These are phyloP conservation scores for Gastrolobium bilobum DNA, from an alignment of 306 rosid species.

Conservation along the genomic window DNA sequence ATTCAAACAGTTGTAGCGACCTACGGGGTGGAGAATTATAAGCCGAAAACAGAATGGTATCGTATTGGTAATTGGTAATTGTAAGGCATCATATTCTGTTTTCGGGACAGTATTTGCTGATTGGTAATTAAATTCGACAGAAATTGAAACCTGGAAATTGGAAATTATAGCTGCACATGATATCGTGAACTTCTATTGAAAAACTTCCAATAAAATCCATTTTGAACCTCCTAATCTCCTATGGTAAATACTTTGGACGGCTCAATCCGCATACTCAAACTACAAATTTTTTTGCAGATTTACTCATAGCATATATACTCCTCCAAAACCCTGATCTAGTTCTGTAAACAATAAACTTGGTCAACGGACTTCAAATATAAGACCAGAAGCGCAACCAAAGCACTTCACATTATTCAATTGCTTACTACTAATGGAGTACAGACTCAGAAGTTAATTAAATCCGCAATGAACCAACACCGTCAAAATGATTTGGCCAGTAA, in stretches of 20 bases:
- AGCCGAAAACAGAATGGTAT: no score
- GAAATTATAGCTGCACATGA: not conserved
- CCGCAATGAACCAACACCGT: conserved; percentile 7
- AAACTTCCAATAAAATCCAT: conserved; percentile 8
- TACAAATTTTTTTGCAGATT: not conserved
- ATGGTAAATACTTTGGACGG: not conserved
- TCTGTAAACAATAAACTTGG: conserved; percentile 20
- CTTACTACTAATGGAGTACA: not conserved
- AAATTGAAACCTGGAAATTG: conserved; percentile 14
- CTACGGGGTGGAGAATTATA: no score
- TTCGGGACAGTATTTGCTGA: not conserved
- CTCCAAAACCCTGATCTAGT: conserved; percentile 22
- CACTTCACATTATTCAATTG: conserved; percentile 16
- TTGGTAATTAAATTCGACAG: conserved; percentile 1
- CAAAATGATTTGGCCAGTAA: conserved; percentile 3
- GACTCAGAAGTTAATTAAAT: not conserved
- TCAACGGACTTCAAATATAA: not conserved
- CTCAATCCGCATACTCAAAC: not conserved
- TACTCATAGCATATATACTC: not conserved
- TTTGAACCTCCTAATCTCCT: conserved; percentile 17
- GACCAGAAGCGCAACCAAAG: not conserved
- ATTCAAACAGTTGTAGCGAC: no score
- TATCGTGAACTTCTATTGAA: conserved; percentile 13
- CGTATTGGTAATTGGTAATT: no score
- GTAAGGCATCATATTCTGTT: no score